Evolutionary conservation across 2,329 filamentous ascomycete species (phyloP).

Genomic region (Fusarium solani-melongenae): DNA sequence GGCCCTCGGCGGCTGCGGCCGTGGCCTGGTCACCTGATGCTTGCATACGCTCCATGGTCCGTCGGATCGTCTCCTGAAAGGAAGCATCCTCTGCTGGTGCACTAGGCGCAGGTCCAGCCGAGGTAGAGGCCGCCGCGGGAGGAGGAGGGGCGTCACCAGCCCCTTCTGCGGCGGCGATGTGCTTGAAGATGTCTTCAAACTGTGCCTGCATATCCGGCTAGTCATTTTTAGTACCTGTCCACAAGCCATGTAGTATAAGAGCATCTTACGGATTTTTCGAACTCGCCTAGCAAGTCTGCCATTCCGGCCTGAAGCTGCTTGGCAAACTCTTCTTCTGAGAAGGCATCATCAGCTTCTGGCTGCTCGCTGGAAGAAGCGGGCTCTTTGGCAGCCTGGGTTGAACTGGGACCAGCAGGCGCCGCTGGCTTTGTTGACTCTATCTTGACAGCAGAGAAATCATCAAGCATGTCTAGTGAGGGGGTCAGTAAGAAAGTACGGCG

Average conservation of each 20-base stretch:
- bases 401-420: constrained; percentile 42
- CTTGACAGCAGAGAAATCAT: constrained; percentile 83
- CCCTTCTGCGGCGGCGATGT: constrained; percentile 68
- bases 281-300: constrained; percentile 81
- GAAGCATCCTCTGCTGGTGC: constrained; percentile 65
- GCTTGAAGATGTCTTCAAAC: constrained; percentile 81
- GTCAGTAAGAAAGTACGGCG: constrained; percentile 15
- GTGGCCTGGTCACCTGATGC: constrained; percentile 87
- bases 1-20: constrained; percentile 76
- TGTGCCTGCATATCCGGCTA: constrained; percentile 80
- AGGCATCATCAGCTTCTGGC: constrained; percentile 50
- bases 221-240: not conserved
- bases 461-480: constrained; percentile 79
- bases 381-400: constrained; percentile 50
- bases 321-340: constrained; percentile 82
- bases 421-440: constrained; percentile 49
- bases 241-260: not conserved
- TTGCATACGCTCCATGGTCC: constrained; percentile 97
- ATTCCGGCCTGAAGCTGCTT: constrained; percentile 91
- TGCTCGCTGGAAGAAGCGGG: constrained; percentile 38
- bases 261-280: constrained; percentile 68
- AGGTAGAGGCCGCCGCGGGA: constrained; percentile 1
- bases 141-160: constrained; percentile 38
- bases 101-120: constrained; percentile 47
- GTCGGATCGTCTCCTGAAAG: constrained; percentile 92